Evolutionary conservation across 2,329 filamentous ascomycete genomes (phyloP).

Genomic region (Epichloe bromicola): DNA sequence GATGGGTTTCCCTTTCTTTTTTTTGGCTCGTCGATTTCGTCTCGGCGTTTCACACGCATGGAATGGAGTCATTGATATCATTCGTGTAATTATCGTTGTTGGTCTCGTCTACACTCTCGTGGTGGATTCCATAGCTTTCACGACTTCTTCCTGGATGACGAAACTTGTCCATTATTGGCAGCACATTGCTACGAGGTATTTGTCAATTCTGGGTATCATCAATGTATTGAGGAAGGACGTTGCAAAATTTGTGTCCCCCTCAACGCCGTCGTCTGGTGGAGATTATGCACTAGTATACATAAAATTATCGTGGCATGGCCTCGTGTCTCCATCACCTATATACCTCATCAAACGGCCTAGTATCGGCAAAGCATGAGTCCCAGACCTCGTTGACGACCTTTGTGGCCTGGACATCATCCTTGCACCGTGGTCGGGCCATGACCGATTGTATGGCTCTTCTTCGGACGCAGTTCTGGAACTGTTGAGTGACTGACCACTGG

Average conservation of each 20-base stretch:
- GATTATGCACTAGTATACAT: slow-evolving; percentile 5
- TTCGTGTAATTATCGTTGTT: slow-evolving; percentile 5
- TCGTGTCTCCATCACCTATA: slow-evolving; percentile 48
- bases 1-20: not conserved
- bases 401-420: slow-evolving; percentile 73
- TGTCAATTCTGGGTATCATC: not conserved
- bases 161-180: not conserved
- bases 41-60: slow-evolving; percentile 15
- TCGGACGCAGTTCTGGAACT: slow-evolving; percentile 87
- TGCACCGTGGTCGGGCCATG: slow-evolving; percentile 63
- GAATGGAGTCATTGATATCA: slow-evolving; percentile 13
- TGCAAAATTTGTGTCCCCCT: not conserved
- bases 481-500: slow-evolving; percentile 81
- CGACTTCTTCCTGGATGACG: not conserved
- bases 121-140: not conserved
- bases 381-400: slow-evolving; percentile 95
- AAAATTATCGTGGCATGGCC: not conserved
- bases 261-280: not conserved
- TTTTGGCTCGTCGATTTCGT: not conserved
- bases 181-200: not conserved
- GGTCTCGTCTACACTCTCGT: not conserved
- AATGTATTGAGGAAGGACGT: not conserved
- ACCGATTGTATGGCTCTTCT: slow-evolving; percentile 69
- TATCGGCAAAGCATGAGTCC: slow-evolving; percentile 93
- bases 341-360: slow-evolving; percentile 90